A percentile compares a stretch with the other conserved stretches of the same genome.
Evolutionary conservation across 306 rosid genomes (phyloP).

Genomic region (Trifolium subterraneum): DNA sequence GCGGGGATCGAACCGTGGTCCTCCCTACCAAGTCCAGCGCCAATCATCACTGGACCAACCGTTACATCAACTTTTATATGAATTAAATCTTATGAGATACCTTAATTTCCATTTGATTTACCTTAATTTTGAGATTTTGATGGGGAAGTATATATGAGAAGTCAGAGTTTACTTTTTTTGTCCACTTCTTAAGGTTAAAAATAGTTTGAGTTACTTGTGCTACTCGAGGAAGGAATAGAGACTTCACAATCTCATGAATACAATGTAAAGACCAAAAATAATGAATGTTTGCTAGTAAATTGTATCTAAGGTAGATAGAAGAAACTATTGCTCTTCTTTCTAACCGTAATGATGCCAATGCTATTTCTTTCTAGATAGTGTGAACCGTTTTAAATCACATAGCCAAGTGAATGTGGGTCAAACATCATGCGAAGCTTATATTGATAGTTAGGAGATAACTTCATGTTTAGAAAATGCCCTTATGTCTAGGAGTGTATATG

Average conservation of each 20-base stretch:
- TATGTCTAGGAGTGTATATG: neutral
- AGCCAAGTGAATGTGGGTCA: neutral
- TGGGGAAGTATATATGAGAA: neutral
- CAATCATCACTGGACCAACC: no score
- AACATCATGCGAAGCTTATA: slow-evolving; percentile 6
- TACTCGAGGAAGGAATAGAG: neutral
- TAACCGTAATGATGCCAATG: neutral
- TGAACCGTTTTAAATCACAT: neutral
- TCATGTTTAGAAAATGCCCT: neutral
- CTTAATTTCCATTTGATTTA: neutral
- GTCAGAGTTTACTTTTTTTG: neutral
- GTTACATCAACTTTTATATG: neutral
- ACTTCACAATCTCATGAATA: neutral
- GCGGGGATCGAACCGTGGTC: no score
- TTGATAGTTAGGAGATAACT: slow-evolving; percentile 19
- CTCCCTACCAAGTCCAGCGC: no score
- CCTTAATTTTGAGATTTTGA: slow-evolving; percentile 9
- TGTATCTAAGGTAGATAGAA: neutral
- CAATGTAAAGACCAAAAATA: neutral
- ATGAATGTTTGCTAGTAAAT: slow-evolving; percentile 7
- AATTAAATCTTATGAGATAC: neutral
- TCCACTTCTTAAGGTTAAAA: neutral
- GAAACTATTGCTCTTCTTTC: slow-evolving; percentile 20
- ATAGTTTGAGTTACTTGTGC: neutral
- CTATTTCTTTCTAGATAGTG: slow-evolving; percentile 3